Conservation (phyloP, 352 stramenopile genomes). For the Phytophthora foliorum region DNA sequence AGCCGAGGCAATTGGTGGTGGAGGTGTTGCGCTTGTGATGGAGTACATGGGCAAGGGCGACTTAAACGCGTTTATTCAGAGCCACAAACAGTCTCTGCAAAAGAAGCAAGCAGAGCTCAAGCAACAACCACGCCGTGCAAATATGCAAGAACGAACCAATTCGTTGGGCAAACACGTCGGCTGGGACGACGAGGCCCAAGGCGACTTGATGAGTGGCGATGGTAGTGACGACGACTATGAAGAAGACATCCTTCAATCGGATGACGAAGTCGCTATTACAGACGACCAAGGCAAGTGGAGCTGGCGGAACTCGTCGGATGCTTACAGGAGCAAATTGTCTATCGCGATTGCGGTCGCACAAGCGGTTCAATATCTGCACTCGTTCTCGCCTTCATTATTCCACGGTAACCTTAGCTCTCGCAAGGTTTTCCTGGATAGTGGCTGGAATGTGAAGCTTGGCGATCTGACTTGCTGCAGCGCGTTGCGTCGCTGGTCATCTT, state of each 20-base stretch:
- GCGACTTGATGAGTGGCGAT: neutral
- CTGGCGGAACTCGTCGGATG: constrained; percentile 34
- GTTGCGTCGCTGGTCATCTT: constrained; percentile 47
- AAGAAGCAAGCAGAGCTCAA: constrained; percentile 10
- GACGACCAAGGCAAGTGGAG: constrained; percentile 24
- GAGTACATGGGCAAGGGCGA: constrained; percentile 51
- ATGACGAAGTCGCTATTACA: constrained; percentile 3
- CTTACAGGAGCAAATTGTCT: constrained; percentile 49
- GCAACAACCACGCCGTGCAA: neutral
- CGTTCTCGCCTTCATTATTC: constrained; percentile 45
- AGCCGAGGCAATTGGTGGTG: neutral
- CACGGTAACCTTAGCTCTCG: constrained; percentile 58
- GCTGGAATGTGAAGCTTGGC: constrained; percentile 55
- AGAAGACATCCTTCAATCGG: constrained; percentile 8
- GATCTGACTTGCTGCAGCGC: constrained; percentile 57
- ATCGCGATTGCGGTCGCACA: constrained; percentile 52
- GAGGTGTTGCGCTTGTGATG: constrained; percentile 46
- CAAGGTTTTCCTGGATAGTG: constrained; percentile 50
- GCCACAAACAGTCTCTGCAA: constrained; percentile 34
- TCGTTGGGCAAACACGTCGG: constrained; percentile 11
- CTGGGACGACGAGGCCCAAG: constrained; percentile 26
- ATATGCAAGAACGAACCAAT: neutral
- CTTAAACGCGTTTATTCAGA: constrained; percentile 50
- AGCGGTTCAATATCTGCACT: constrained; percentile 60
- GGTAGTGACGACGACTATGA: constrained; percentile 15